A percentile compares a stretch with the other conserved stretches of the same genome.
Evolutionary conservation across 495 filamentous ascomycete species (phyloP).

Genomic region (Lophium mytilinum): DNA sequence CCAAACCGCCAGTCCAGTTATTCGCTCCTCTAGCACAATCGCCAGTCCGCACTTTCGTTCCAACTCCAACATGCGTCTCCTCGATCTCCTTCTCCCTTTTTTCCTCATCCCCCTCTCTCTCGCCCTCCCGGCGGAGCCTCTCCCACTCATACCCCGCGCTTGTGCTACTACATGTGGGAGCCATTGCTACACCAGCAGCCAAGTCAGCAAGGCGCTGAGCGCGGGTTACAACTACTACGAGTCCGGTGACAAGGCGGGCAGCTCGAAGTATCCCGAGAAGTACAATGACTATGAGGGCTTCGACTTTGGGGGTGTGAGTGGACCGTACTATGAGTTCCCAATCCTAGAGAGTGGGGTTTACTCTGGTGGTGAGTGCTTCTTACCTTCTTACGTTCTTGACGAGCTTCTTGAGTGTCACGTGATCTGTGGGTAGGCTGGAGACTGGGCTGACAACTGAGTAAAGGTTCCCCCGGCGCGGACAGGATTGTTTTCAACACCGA

Average conservation of each 20-base stretch:
- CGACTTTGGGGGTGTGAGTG: conserved; percentile 43
- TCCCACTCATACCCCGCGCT: background rate
- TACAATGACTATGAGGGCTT: conserved; percentile 73
- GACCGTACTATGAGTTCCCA: conserved; percentile 69
- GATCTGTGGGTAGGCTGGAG: background rate
- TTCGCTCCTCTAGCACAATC: too few species aligned
- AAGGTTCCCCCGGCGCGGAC: conserved; percentile 58
- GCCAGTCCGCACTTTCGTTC: too few species aligned
- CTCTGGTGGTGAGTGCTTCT: conserved; percentile 34
- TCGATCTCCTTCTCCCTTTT: too few species aligned
- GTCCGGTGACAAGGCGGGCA: conserved; percentile 40
- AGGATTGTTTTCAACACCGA: conserved; percentile 57
- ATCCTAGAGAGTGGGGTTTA: conserved; percentile 51
- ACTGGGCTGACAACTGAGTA: background rate
- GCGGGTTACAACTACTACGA: conserved; percentile 44
- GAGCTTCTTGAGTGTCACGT: background rate
- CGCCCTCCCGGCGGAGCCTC: background rate
- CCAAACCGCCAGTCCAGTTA: too few species aligned
- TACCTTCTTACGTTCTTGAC: background rate
- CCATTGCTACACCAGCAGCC: conserved; percentile 12
- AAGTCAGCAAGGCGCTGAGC: conserved; percentile 42
- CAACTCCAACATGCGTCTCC: too few species aligned
- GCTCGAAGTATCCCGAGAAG: conserved; percentile 55
- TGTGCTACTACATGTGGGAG: conserved; percentile 13
- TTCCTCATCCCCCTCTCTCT: background rate